Percentiles rank a stretch among this genome's conserved stretches.
Evolutionary conservation across 176 grass and related monocot genomes (phyloP).

Genomic region (Hyparrhenia diplandra): DNA sequence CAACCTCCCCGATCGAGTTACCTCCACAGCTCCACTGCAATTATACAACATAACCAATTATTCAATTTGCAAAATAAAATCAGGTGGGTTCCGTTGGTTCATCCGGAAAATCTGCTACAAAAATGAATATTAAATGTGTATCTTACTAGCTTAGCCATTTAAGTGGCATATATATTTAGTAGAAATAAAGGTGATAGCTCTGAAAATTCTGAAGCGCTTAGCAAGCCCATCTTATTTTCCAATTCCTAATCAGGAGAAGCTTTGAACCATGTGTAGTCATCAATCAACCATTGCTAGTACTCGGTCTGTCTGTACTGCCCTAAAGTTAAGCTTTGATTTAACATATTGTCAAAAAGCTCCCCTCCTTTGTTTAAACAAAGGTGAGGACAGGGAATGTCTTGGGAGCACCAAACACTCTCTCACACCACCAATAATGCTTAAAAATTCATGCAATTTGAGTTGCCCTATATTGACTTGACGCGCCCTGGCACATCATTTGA

Average conservation of each 20-base stretch:
- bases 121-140: not conserved
- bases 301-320: not conserved
- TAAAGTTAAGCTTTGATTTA: slow-evolving; percentile 16
- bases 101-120: not conserved
- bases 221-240: not conserved
- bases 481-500: slow-evolving; percentile 6
- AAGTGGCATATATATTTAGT: not conserved
- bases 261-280: slow-evolving; percentile 5
- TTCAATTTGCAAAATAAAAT: not conserved
- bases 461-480: not conserved
- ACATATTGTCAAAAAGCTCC: slow-evolving; percentile 11
- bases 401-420: slow-evolving; percentile 14
- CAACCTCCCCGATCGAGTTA: not conserved
- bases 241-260: not conserved
- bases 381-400: slow-evolving; percentile 14
- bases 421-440: slow-evolving; percentile 28
- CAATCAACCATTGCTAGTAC: not conserved
- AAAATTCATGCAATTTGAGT: not conserved
- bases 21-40: not conserved
- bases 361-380: slow-evolving; percentile 27
- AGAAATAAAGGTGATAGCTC: not conserved
- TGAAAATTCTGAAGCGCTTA: not conserved
- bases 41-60: not conserved
- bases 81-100: not conserved
- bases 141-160: not conserved